These are phyloP conservation scores for Coprinopsis strossmayeri DNA, from an alignment of 768 basidiomycete genomes.

Conservation along the genomic window DNA sequence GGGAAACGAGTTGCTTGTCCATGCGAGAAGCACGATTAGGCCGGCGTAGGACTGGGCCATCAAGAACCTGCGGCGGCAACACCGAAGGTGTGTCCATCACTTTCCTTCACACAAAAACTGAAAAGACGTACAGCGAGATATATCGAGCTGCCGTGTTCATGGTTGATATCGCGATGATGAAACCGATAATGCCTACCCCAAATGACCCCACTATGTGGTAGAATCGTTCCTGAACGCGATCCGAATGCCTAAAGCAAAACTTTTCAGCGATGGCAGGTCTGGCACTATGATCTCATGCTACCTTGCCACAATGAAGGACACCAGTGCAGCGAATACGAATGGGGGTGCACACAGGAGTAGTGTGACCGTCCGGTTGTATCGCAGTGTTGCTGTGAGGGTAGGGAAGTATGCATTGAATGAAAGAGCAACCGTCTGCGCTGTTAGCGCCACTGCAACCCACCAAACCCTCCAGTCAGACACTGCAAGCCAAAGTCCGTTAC, in stretches of 20 bases:
- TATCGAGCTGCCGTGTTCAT: slow-evolving; percentile 68
- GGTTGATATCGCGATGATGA: slow-evolving; percentile 63
- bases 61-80: slow-evolving; percentile 45
- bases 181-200: slow-evolving; percentile 62
- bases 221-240: slow-evolving; percentile 68
- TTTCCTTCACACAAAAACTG: neutral
- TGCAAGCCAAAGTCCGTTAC: slow-evolving; percentile 53
- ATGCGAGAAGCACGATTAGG: slow-evolving; percentile 54
- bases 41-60: slow-evolving; percentile 76
- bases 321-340: slow-evolving; percentile 59
- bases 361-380: slow-evolving; percentile 56
- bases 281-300: slow-evolving; percentile 12
- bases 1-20: slow-evolving; percentile 52
- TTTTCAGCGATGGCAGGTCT: neutral
- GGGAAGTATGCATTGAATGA: slow-evolving; percentile 82
- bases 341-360: slow-evolving; percentile 78
- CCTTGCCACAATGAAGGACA: slow-evolving; percentile 48
- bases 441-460: slow-evolving; percentile 64
- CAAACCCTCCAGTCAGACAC: slow-evolving; percentile 80
- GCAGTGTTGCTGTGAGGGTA: slow-evolving; percentile 67
- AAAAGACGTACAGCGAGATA: slow-evolving; percentile 49
- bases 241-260: slow-evolving; percentile 54
- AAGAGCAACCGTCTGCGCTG: slow-evolving; percentile 53
- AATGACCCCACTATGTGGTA: slow-evolving; percentile 58
- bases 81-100: slow-evolving; percentile 1